A percentile compares a stretch with the other conserved stretches of the same genome.
Conservation (phyloP, 176 grass and related monocot species). For the Pharus latifolius region DNA sequence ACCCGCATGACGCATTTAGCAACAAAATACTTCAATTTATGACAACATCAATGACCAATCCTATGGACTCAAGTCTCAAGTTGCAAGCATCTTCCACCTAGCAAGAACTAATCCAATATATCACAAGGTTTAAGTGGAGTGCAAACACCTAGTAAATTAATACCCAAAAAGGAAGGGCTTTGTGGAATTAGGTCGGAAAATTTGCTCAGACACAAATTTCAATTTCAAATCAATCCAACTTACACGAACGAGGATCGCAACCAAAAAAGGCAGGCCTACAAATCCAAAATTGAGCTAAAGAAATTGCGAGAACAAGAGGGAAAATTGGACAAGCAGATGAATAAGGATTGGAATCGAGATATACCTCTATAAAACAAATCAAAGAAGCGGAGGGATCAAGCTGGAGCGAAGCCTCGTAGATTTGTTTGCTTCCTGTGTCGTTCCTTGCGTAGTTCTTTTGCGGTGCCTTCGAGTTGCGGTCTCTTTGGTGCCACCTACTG, state of each 20-base stretch:
- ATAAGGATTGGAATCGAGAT: background rate
- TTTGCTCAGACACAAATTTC: background rate
- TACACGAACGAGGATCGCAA: background rate
- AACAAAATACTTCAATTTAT: no score
- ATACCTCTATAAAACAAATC: slow-evolving; percentile 21
- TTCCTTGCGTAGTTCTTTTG: background rate
- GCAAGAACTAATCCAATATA: no score
- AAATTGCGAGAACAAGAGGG: no score
- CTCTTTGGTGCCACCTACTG: background rate
- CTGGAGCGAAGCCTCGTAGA: slow-evolving; percentile 6
- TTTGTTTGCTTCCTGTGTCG: background rate
- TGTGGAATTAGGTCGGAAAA: background rate
- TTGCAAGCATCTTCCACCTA: no score
- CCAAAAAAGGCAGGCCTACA: background rate
- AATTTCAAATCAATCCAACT: background rate
- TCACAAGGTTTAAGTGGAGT: no score
- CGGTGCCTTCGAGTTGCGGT: slow-evolving; percentile 22
- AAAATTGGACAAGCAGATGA: background rate
- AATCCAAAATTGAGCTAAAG: background rate
- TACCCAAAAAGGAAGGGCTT: background rate
- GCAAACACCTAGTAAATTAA: no score
- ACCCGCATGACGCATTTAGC: no score
- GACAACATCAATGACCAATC: no score
- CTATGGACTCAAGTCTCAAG: no score
- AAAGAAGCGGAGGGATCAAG: background rate